Evolutionary conservation across 129 eudicot genomes (phyloP), one percentile per base, ranked within the genome.

Genomic region (Saussurea involucrata): DNA sequence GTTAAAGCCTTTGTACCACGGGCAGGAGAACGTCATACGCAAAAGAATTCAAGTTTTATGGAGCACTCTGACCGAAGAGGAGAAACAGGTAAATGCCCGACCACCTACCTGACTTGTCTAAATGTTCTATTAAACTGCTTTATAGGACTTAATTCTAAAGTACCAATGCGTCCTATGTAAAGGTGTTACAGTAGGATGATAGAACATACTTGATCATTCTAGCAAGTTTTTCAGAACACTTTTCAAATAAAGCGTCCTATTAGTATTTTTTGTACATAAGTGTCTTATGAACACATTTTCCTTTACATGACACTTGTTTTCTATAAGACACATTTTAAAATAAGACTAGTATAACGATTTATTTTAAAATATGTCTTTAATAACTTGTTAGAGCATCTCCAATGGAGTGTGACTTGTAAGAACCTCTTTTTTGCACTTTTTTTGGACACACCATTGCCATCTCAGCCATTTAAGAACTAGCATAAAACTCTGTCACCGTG

Each of bases 41-140:
- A 91, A 86, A 72, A 83, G 88, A 76, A 89, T 87, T 75, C 92
- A 88, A 28, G 81, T 72, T 42, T 24, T 87, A 31, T 86, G 96
- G 97, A 86, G 79, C 67, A 80, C 86, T 70, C 78, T 91, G 29
- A 66, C 92, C n/a, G 87, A 87, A 80, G 91, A 86, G 67, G 98
- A 91, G 76, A 87, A 82, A 75, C 86, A 84, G 97, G 98, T 88
- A 57, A 72, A 60, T 60, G 0, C 65, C 28, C 8, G 61, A 53
- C 8, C 22, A 55, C 10, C 25, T 60, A 12, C 10, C 6, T 53
- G 3, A 53, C 18, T 40, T 40, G 49, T 40, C 15, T 40, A 40
- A 40, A 9, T 40, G 49, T 40, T 9, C 49, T 53, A 6, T 17
- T 53, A 53, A 22, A 17, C 61, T 53, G 22, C 8, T 53, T 53